phyloP scores from a whole-genome alignment of 139 green algal species.

The Ettlia oleoabundans region DNA sequence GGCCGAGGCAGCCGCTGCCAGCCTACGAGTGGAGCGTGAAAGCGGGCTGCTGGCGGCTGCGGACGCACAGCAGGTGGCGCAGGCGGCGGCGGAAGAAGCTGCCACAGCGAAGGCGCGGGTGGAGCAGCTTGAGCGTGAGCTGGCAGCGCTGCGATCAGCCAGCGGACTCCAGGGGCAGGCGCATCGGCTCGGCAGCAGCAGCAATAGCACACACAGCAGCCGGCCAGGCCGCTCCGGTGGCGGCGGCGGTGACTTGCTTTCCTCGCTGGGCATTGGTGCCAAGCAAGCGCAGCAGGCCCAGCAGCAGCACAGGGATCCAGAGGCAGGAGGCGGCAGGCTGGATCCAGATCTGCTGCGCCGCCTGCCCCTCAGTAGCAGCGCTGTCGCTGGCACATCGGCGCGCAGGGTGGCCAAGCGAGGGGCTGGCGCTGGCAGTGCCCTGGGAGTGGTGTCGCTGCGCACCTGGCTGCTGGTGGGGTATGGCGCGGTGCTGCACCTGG shows the following conservation, averaged over 20 bases:
- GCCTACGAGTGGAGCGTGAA: not conserved
- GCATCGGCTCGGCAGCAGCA: not conserved
- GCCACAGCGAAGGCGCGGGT: constrained; percentile 8
- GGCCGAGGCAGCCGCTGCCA: not conserved
- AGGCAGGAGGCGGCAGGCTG: not conserved
- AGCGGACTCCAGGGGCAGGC: no score
- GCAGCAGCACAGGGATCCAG: not conserved
- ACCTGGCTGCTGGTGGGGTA: constrained; percentile 13
- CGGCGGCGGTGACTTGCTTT: constrained; percentile 1
- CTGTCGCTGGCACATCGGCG: not conserved
- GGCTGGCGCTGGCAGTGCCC: not conserved
- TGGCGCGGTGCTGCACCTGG: not conserved
- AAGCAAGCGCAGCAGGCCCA: not conserved
- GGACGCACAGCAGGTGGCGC: not conserved
- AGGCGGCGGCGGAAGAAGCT: not conserved
- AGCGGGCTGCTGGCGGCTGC: not conserved
- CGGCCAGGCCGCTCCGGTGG: no score
- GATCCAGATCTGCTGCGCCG: constrained; percentile 1
- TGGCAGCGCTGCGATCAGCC: not conserved
- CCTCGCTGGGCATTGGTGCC: constrained; percentile 10
- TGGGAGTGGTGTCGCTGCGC: not conserved
- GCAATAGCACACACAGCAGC: no score
- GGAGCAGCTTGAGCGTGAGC: not conserved
- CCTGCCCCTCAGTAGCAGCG: constrained; percentile 6
- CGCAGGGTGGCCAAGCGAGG: not conserved